Percentiles rank a stretch among this genome's conserved stretches.
These are phyloP conservation scores for Heterobasidion annosum DNA, from an alignment of 1,284 basidiomycete genomes.

Conservation along the genomic window DNA sequence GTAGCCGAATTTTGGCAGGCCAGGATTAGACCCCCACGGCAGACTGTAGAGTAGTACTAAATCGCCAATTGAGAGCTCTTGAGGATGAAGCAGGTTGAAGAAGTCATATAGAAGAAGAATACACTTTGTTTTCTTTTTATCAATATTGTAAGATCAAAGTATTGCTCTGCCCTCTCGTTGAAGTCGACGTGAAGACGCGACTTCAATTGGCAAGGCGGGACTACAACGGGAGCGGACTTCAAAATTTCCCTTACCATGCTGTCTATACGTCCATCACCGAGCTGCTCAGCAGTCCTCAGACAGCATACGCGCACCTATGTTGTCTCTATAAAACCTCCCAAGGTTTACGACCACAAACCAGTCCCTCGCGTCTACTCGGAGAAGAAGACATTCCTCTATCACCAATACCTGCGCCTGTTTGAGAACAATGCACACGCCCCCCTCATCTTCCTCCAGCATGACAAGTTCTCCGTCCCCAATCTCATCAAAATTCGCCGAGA, in stretches of 20 bases:
- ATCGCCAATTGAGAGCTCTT: too few species aligned
- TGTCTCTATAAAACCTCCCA: conserved; percentile 48
- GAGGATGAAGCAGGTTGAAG: too few species aligned
- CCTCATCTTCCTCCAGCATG: conserved; percentile 62
- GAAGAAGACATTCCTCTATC: conserved; percentile 69
- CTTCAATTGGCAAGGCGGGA: too few species aligned
- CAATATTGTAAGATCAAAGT: too few species aligned
- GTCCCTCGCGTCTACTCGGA: conserved; percentile 55
- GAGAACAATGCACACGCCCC: conserved; percentile 42
- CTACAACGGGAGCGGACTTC: conserved; percentile 3
- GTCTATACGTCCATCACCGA: conserved; percentile 5
- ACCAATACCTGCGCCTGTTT: conserved; percentile 64
- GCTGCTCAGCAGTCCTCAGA: conserved; percentile 3
- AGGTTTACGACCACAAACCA: conserved; percentile 40
- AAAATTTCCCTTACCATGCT: conserved; percentile 7
- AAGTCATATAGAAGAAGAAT: too few species aligned
- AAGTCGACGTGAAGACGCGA: too few species aligned
- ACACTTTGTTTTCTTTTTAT: too few species aligned
- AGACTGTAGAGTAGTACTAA: too few species aligned
- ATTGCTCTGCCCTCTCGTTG: too few species aligned
- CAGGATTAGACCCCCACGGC: too few species aligned
- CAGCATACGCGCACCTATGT: conserved; percentile 25
- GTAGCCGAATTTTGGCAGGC: too few species aligned
- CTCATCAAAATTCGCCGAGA: conserved; percentile 59
- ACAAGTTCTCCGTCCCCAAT: conserved; percentile 55